Percentiles rank a stretch among this genome's conserved stretches.
Evolutionary conservation across 2,329 filamentous ascomycete species (phyloP).

Genomic region (Pyrenophora tritici-repentis): DNA sequence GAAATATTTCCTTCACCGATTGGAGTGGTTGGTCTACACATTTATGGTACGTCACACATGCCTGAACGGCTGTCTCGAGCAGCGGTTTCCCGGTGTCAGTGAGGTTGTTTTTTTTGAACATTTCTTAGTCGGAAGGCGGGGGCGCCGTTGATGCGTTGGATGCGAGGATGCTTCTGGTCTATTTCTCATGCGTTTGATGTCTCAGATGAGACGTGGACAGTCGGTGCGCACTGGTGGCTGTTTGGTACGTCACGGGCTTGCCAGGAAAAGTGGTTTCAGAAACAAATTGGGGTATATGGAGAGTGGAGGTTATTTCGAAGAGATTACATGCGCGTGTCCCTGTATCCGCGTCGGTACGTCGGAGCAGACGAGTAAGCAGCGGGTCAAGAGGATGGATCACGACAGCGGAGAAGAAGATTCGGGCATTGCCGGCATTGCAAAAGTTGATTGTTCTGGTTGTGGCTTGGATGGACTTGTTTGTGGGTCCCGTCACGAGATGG

Average conservation of each 20-base stretch:
- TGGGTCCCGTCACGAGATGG: slow-evolving; percentile 16
- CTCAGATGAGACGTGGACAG: slow-evolving; percentile 23
- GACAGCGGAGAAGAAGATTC: neutral
- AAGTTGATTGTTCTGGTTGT: slow-evolving; percentile 11
- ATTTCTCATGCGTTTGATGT: slow-evolving; percentile 34
- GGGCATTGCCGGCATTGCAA: neutral
- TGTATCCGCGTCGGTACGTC: too few relatives aligned
- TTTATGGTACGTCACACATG: slow-evolving; percentile 13
- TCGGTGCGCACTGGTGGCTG: slow-evolving; percentile 7
- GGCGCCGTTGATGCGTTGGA: slow-evolving; percentile 39
- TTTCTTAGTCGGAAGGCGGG: slow-evolving; percentile 35
- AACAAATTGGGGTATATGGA: slow-evolving; percentile 12
- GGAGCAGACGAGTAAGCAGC: slow-evolving; percentile 20
- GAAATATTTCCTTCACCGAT: slow-evolving; percentile 7
- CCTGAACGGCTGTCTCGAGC: slow-evolving; percentile 23
- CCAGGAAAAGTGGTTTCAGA: slow-evolving; percentile 15
- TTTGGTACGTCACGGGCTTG: slow-evolving; percentile 27
- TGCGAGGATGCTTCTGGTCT: slow-evolving; percentile 38
- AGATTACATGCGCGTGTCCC: slow-evolving; percentile 4
- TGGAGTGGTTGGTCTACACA: slow-evolving; percentile 17
- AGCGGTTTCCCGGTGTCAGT: slow-evolving; percentile 30
- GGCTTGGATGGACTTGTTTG: slow-evolving; percentile 21
- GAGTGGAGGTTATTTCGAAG: slow-evolving; percentile 8
- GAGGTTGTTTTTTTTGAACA: slow-evolving; percentile 27
- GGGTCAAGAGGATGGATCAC: slow-evolving; percentile 15